Conservation (phyloP, 768 basidiomycete genomes). For the Rhodosporidiobolus sp. region DNA sequence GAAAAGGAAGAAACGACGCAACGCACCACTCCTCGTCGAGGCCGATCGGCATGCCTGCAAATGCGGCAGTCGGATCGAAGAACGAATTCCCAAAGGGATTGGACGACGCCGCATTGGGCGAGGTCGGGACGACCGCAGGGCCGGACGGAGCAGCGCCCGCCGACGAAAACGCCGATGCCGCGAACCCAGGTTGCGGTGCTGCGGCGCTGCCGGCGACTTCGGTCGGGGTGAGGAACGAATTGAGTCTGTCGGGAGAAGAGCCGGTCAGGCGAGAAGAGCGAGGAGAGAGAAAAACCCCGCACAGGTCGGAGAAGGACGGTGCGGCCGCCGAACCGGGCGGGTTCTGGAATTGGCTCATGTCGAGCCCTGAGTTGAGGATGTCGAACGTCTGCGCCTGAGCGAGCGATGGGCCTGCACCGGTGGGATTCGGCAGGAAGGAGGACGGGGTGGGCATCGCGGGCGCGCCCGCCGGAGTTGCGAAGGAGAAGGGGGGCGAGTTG, state of each 20-base stretch:
- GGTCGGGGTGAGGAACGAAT: constrained; percentile 35
- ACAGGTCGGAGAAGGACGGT: constrained; percentile 34
- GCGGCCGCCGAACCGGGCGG: constrained; percentile 21
- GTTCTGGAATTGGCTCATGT: constrained; percentile 26
- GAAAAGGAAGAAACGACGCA: not conserved
- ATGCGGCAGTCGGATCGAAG: constrained; percentile 28
- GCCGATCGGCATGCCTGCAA: constrained; percentile 35
- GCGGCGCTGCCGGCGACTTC: constrained; percentile 8
- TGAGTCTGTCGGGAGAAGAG: constrained; percentile 19
- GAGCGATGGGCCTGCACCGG: not conserved
- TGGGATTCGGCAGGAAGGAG: no score
- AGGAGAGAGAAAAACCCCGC: not conserved
- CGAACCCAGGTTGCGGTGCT: not conserved
- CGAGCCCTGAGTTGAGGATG: constrained; percentile 26
- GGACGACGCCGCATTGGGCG: not conserved
- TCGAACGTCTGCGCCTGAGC: constrained; percentile 24
- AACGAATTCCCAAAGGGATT: not conserved
- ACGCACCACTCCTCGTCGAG: constrained; percentile 35
- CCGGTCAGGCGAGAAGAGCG: not conserved
- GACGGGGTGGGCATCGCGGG: no score
- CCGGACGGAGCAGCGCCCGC: not conserved
- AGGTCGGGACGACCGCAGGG: not conserved
- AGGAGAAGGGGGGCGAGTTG: not conserved
- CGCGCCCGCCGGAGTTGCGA: not conserved
- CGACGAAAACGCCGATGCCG: not conserved